Evolutionary conservation across 2,329 filamentous ascomycete genomes (phyloP), one percentile per base, ranked within the genome.

Genomic region (Drechslerella coelobrocha): DNA sequence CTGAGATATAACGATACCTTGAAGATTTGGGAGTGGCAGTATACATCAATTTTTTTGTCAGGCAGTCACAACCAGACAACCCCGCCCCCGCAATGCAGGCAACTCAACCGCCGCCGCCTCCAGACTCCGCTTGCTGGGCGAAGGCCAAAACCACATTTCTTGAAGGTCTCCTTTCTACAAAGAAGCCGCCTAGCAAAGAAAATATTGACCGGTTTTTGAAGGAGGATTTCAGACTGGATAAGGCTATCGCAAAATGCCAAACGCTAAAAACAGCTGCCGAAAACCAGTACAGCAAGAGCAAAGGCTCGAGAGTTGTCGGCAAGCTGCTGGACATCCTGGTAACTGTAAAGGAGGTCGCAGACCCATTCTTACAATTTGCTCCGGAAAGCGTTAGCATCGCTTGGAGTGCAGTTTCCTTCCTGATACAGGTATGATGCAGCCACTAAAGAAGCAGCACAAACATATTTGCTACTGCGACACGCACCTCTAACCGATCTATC

Each of bases 251-350:
- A 51, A 71, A 71, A 63, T 71, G 66, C 41, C 24, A 71, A 48
- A 71, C 53, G 1, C 43, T 71, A 6, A 71, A 71, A 31, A 60
- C 53, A 2, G 52, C 66, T 4, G 66, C 66, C 6, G 66, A 71
- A 17, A 71, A 71, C 10, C 66, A 71, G 53, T 71, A 71, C 59
- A 69, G 34, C 43, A 71, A 71, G 43, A 52, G 66, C 52, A 71
- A 62, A 31, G 59, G 59, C 29, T 63, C 66, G 23, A 37, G 48
- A 37, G 61, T 71, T 19, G 66, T 71, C 14, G 66, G 66, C 6
- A 71, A 71, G 50, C 50, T 71, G 9, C 41, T 71, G 17, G 59
- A 71, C 23, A 59, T 71, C 2, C 29, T 71, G 27, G 53, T 62
- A 9, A 60, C 51, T 10, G 66, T 71, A 7, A 71, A 71, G 19